phyloP scores from a whole-genome alignment of 176 grass and related monocot genomes.

The Cenchrus fungigraminus region DNA sequence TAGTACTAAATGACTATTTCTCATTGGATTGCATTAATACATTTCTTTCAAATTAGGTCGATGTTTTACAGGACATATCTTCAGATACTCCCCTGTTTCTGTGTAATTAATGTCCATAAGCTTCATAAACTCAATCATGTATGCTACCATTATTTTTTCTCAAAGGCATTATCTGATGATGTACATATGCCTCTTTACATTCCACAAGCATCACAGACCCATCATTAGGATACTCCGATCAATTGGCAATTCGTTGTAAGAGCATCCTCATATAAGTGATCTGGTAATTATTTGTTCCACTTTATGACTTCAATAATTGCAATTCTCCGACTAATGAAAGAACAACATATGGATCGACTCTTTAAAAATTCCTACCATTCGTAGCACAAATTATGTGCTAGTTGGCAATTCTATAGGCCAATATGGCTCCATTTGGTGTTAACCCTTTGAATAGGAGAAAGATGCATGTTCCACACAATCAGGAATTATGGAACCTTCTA shows the following conservation, averaged over 20 bases:
- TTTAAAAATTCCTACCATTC: not conserved
- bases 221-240: slow-evolving; percentile 29
- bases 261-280: slow-evolving; percentile 8
- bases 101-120: not conserved
- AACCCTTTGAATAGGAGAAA: not conserved
- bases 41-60: not conserved
- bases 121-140: slow-evolving; percentile 6
- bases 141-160: not conserved
- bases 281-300: not conserved
- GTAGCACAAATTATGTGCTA: not conserved
- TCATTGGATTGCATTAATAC: not conserved
- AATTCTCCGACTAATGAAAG: not conserved
- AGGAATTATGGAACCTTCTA: not conserved
- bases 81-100: not conserved
- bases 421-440: not conserved
- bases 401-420: not conserved
- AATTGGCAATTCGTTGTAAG: slow-evolving; percentile 1
- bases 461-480: not conserved
- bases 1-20: not conserved
- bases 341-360: not conserved
- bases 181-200: slow-evolving; percentile 25
- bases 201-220: slow-evolving; percentile 27
- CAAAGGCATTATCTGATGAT: not conserved
- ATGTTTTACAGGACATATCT: not conserved
- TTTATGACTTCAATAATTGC: slow-evolving; percentile 2